Percentiles rank a stretch among this genome's conserved stretches.
Conservation (phyloP, 2,329 filamentous ascomycete species). For the Penicillium sp. region DNA sequence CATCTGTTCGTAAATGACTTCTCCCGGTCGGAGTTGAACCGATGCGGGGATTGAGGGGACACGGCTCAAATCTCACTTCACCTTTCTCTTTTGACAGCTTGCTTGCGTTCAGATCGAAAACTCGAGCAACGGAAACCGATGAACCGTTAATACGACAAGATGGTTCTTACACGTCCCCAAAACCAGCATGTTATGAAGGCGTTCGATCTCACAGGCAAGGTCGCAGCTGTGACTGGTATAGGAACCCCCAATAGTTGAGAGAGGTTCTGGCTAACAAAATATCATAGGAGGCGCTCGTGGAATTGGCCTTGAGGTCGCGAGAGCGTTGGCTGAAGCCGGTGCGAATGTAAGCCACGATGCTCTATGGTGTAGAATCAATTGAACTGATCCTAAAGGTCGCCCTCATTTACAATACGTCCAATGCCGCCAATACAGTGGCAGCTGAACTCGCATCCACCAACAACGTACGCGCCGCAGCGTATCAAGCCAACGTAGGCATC, state of each 20-base stretch:
- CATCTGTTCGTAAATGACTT: not conserved
- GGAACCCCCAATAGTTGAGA: not conserved
- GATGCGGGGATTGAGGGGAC: constrained; percentile 2
- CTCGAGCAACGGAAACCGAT: not conserved
- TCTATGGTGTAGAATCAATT: not conserved
- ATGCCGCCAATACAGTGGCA: constrained; percentile 24
- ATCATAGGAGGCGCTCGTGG: constrained; percentile 33
- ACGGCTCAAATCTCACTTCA: not conserved
- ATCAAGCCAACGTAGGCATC: constrained; percentile 35
- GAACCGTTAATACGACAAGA: constrained; percentile 2
- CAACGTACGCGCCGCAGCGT: constrained; percentile 33
- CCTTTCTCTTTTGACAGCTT: not conserved
- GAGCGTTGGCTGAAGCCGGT: constrained; percentile 42
- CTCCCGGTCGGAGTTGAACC: constrained; percentile 1
- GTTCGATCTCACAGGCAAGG: constrained; percentile 25
- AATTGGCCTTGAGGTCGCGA: constrained; percentile 43
- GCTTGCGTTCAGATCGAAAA: not conserved
- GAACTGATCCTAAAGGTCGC: constrained; percentile 21
- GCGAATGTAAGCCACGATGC: constrained; percentile 30
- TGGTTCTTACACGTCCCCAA: constrained; percentile 24
- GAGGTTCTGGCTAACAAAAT: not conserved
- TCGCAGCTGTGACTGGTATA: constrained; percentile 31
- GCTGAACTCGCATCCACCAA: constrained; percentile 28
- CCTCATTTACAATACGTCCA: constrained; percentile 34
- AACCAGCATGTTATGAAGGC: constrained; percentile 22